Conservation (phyloP, 768 basidiomycete species). For the Lactarius quietus region DNA sequence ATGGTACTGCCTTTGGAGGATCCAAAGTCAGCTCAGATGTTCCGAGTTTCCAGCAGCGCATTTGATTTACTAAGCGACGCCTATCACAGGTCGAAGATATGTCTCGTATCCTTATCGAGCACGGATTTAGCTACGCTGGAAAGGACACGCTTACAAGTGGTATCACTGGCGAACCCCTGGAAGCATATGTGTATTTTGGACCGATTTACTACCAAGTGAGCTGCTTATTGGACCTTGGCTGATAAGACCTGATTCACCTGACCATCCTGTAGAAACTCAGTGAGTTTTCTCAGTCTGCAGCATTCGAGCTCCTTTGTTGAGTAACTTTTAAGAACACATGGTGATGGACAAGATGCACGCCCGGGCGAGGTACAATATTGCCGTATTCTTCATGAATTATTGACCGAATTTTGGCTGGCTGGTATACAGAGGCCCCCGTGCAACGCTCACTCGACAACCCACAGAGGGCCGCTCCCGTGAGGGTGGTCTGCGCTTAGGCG, state of each 20-base stretch:
- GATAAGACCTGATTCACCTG: slow-evolving; percentile 6
- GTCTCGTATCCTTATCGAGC: slow-evolving; percentile 91
- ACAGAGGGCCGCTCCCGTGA: slow-evolving; percentile 98
- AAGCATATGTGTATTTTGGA: slow-evolving; percentile 98
- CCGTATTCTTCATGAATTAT: background rate
- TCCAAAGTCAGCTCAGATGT: slow-evolving; percentile 65
- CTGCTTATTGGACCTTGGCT: background rate
- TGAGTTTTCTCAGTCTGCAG: slow-evolving; percentile 41
- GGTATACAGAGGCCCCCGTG: slow-evolving; percentile 78
- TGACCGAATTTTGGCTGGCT: slow-evolving; percentile 2
- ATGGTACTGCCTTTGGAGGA: slow-evolving; percentile 96
- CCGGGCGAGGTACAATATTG: slow-evolving; percentile 68
- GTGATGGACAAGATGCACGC: slow-evolving; percentile 99
- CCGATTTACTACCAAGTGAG: slow-evolving; percentile 95
- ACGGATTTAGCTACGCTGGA: slow-evolving; percentile 97
- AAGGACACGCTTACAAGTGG: slow-evolving; percentile 99
- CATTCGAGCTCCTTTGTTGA: slow-evolving; percentile 13
- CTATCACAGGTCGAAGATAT: slow-evolving; percentile 84
- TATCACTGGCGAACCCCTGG: slow-evolving; percentile 94
- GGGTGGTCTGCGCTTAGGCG: slow-evolving; percentile 93
- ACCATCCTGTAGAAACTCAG: slow-evolving; percentile 75
- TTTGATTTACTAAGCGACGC: slow-evolving; percentile 4
- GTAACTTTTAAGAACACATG: slow-evolving; percentile 73
- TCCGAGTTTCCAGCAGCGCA: background rate
- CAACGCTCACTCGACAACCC: slow-evolving; percentile 94